phyloP scores from a whole-genome alignment of 1,284 basidiomycete species.

The Thelephora terrestris region DNA sequence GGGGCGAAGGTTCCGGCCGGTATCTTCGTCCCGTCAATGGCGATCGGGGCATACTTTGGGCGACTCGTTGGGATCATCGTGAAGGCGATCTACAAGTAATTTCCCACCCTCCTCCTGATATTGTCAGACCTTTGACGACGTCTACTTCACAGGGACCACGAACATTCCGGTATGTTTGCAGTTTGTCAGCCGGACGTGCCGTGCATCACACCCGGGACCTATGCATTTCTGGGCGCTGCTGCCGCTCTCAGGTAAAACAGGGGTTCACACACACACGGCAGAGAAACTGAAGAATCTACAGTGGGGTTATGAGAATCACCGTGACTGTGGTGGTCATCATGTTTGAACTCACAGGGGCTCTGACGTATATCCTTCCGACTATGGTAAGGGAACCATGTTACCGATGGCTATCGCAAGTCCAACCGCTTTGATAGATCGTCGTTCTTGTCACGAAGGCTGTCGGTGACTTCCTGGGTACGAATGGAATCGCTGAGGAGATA shows the following conservation, averaged over 20 bases:
- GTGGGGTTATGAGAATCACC: slow-evolving; percentile 94
- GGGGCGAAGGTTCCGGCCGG: slow-evolving; percentile 96
- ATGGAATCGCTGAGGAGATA: slow-evolving; percentile 94
- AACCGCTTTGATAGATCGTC: slow-evolving; percentile 59
- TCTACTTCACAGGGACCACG: slow-evolving; percentile 54
- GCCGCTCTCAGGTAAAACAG: slow-evolving; percentile 75
- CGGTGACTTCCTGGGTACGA: slow-evolving; percentile 88
- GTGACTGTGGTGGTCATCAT: slow-evolving; percentile 99
- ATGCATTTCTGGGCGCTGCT: slow-evolving; percentile 90
- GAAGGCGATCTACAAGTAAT: slow-evolving; percentile 80
- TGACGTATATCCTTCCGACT: slow-evolving; percentile 96
- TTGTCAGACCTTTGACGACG: not conserved
- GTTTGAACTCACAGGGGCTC: slow-evolving; percentile 98
- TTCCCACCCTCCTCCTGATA: not conserved
- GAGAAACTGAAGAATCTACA: slow-evolving; percentile 19
- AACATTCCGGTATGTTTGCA: slow-evolving; percentile 78
- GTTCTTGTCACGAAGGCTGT: slow-evolving; percentile 95
- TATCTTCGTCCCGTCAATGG: slow-evolving; percentile 98
- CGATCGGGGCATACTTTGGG: slow-evolving; percentile 92
- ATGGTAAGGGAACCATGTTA: slow-evolving; percentile 58
- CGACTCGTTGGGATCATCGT: slow-evolving; percentile 93
- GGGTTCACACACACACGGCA: not conserved
- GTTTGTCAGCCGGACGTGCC: slow-evolving; percentile 87
- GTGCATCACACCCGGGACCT: slow-evolving; percentile 97
- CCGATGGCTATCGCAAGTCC: not conserved